phyloP scores from a whole-genome alignment of 1,139 yeast species.

The Suhomyces ambrosiae region DNA sequence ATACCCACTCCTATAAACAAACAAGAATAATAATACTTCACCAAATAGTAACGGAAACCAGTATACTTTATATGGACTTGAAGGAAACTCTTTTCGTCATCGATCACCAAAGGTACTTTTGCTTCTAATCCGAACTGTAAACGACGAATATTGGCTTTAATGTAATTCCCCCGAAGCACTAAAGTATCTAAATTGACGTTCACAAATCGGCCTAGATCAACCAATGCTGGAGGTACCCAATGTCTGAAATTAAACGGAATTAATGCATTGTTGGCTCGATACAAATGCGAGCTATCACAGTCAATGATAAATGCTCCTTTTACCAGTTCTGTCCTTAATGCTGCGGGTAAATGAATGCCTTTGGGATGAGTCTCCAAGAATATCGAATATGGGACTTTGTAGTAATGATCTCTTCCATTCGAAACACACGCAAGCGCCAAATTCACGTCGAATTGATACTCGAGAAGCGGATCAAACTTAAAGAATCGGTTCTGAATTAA shows the following conservation, averaged over 20 bases:
- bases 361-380: slow-evolving; percentile 4
- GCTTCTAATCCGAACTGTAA: slow-evolving; percentile 7
- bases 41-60: slow-evolving; percentile 61
- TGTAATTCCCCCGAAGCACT: slow-evolving; percentile 13
- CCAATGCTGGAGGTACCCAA: slow-evolving; percentile 42
- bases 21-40: slow-evolving; percentile 47
- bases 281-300: slow-evolving; percentile 36
- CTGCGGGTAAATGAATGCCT: background rate
- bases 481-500: slow-evolving; percentile 4
- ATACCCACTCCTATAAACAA: slow-evolving; percentile 51
- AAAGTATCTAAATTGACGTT: slow-evolving; percentile 15
- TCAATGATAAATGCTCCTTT: slow-evolving; percentile 19
- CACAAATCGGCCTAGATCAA: slow-evolving; percentile 24
- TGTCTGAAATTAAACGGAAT: slow-evolving; percentile 41
- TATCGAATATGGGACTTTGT: slow-evolving; percentile 15
- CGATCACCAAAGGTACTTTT: slow-evolving; percentile 1
- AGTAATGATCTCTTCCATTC: slow-evolving; percentile 11
- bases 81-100: slow-evolving; percentile 16
- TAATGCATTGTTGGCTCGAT: slow-evolving; percentile 31
- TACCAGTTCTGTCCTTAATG: slow-evolving; percentile 6
- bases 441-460: slow-evolving; percentile 25
- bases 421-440: slow-evolving; percentile 35
- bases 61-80: slow-evolving; percentile 15
- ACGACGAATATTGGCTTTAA: slow-evolving; percentile 8
- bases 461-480: slow-evolving; percentile 15